A percentile compares a stretch with the other conserved stretches of the same genome.
Evolutionary conservation across 139 green algal genomes (phyloP).

Genomic region (Ettlia oleoabundans): DNA sequence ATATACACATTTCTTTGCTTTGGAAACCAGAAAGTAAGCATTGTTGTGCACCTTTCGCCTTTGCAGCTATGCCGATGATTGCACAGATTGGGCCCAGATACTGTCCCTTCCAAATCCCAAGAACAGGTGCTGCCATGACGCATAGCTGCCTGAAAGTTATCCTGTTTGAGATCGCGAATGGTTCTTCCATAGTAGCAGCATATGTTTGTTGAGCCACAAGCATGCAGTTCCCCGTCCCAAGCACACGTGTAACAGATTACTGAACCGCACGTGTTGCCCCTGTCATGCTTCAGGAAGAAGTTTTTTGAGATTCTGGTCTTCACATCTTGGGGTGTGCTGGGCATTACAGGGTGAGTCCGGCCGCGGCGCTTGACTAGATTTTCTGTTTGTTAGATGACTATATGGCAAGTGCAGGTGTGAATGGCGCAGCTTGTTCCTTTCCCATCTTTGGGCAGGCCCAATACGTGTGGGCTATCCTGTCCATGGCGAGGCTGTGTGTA

Average conservation of each 20-base stretch:
- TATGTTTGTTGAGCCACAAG: too few relatives aligned
- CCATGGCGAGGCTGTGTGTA: too few relatives aligned
- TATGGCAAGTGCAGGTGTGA: too few relatives aligned
- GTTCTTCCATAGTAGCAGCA: too few relatives aligned
- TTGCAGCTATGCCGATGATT: conserved; percentile 12
- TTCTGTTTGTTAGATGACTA: too few relatives aligned
- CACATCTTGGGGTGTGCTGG: conserved; percentile 28
- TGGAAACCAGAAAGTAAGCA: not conserved
- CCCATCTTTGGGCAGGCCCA: not conserved
- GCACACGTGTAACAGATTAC: too few relatives aligned
- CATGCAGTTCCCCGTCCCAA: too few relatives aligned
- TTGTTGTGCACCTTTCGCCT: not conserved
- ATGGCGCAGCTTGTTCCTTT: not conserved
- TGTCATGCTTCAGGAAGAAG: not conserved
- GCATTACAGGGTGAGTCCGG: not conserved
- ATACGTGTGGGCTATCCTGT: not conserved
- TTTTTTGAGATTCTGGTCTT: conserved; percentile 39
- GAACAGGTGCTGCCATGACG: too few relatives aligned
- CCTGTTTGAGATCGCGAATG: too few relatives aligned
- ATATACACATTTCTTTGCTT: not conserved
- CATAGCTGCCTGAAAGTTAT: too few relatives aligned
- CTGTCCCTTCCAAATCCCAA: conserved; percentile 13
- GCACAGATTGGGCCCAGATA: conserved; percentile 19
- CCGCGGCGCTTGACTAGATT: not conserved
- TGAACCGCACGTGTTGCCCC: not conserved